Evolutionary conservation across 352 stramenopile species (phyloP), one percentile per base, ranked within the genome.

Genomic region (Pythium chondricola): DNA sequence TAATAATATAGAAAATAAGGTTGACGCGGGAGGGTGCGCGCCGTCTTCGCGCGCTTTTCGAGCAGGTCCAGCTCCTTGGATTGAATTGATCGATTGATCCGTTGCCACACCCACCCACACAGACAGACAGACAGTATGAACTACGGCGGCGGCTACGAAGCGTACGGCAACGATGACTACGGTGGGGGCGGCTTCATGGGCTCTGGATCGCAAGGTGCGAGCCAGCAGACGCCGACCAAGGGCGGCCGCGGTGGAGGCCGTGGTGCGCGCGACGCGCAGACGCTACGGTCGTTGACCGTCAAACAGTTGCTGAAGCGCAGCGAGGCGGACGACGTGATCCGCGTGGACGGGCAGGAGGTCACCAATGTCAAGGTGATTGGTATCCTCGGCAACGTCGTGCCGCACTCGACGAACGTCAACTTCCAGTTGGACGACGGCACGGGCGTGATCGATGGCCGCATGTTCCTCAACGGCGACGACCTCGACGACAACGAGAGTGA

Each of bases 391-490:
- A 69, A 63, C 24, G 61, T 91, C 6, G 69, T 91, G 42, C 67
- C 84, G 27, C 69, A 93, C 51, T 95, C 78, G 4, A 97, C 92
- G 21, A 97, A 91, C 56, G 68, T 96, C n/a, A 81, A 79, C 44
- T 97, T 97, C 57, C 65, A 88, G 36, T 50, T 98, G 42, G 93
- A 98, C 70, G 95, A 98, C 65, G 90, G 89, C 22, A 98, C 95
- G 14, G 95, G 91, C 44, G 30, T 85, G 2, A 83, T 98, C 21
- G 71, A 95, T 33, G 91, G 86, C 27, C 95, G 97, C 62, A 75
- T 96, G 43, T 98, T 95, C 64, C 47, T 97, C 30, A 74, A 96
- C 42, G 66, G 84, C 8, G 83, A 91, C n/a, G 81, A 94, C 41
- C 64, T 88, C 25, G 84, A 86, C n/a, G 69, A 71, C 33, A 74